Evolutionary conservation across 805 yeast species (phyloP).

Genomic region (Kodamaea sagamina): DNA sequence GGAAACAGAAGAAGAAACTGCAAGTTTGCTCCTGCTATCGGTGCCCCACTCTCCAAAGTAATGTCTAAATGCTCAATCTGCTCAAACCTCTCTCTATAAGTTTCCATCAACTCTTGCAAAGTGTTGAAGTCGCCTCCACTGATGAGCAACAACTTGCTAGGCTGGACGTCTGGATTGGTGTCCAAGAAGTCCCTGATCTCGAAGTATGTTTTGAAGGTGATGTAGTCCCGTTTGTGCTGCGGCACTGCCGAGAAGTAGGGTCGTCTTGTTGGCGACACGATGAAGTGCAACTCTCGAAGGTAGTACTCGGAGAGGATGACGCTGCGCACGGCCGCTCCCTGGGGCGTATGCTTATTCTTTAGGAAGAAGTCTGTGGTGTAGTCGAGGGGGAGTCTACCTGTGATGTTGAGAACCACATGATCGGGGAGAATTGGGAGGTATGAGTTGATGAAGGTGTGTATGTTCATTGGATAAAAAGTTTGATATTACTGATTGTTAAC

Average conservation of each 20-base stretch:
- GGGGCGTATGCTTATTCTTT: constrained; percentile 8
- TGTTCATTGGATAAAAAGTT: background rate
- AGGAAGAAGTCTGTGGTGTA: constrained; percentile 28
- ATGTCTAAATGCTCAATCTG: constrained; percentile 26
- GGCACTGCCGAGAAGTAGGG: constrained; percentile 18
- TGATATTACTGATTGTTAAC: no score
- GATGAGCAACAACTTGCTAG: constrained; percentile 27
- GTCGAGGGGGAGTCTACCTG: constrained; percentile 21
- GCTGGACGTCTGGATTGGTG: constrained; percentile 30
- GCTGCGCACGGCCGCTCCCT: constrained; percentile 20
- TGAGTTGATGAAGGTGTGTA: background rate
- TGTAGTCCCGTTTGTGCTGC: constrained; percentile 10
- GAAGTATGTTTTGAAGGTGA: constrained; percentile 25
- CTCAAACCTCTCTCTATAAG: constrained; percentile 21
- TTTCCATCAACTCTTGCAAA: constrained; percentile 24
- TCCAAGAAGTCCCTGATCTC: constrained; percentile 36
- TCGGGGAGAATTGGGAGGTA: constrained; percentile 23
- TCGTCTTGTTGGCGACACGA: constrained; percentile 32
- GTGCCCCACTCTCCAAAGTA: constrained; percentile 29
- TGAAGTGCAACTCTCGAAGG: constrained; percentile 34
- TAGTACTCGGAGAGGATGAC: constrained; percentile 29
- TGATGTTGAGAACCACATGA: constrained; percentile 23
- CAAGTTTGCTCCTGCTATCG: constrained; percentile 20
- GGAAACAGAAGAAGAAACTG: constrained; percentile 23
- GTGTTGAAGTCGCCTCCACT: constrained; percentile 36